phyloP scores from a whole-genome alignment of 257 asterid genomes.

The Solanum okadae region DNA sequence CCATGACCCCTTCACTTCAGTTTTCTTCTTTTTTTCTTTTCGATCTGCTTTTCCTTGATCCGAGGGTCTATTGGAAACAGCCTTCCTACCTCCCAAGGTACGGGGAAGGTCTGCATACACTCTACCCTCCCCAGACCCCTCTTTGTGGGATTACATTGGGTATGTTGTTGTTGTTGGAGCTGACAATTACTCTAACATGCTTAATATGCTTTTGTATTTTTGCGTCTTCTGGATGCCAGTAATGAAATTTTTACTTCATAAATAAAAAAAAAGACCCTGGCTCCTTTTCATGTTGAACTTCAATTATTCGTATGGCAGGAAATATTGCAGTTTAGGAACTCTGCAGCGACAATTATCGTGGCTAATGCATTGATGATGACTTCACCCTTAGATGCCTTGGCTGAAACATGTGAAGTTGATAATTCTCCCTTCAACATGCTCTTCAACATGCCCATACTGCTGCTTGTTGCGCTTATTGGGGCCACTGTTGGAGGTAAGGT shows the following conservation, averaged over 20 bases:
- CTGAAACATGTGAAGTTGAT: constrained; percentile 79
- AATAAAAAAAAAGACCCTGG: not conserved
- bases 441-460: constrained; percentile 71
- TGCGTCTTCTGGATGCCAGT: not conserved
- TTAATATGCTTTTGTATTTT: not conserved
- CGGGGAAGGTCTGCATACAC: not conserved
- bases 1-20: not conserved
- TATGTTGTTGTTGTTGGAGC: not conserved
- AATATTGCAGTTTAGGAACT: constrained; percentile 16
- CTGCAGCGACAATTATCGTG: constrained; percentile 29
- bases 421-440: constrained; percentile 23
- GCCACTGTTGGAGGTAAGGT: constrained; percentile 93
- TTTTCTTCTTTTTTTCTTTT: not conserved
- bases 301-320: constrained; percentile 31
- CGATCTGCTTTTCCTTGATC: not conserved
- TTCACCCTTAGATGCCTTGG: constrained; percentile 67
- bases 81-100: not conserved
- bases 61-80: not conserved
- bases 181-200: not conserved
- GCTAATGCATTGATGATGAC: constrained; percentile 47
- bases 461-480: constrained; percentile 75
- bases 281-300: not conserved
- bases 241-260: not conserved
- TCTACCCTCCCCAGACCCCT: not conserved
- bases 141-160: not conserved